Percentiles rank a stretch among this genome's conserved stretches.
Conservation (phyloP, 257 asterid genomes). For the Pogostemon cablin region DNA sequence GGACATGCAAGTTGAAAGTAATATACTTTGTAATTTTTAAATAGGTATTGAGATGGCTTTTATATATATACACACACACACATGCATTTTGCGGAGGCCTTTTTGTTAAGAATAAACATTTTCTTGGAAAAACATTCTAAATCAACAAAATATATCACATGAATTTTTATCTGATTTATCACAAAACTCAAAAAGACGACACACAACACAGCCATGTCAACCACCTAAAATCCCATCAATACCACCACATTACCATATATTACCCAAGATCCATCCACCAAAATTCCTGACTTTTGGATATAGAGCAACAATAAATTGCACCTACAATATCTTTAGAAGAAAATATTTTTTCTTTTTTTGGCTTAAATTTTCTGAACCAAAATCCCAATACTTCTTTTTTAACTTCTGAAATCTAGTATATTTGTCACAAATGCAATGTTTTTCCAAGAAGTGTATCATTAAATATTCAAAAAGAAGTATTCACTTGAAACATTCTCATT, state of each 20-base stretch:
- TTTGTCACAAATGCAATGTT: too few species aligned
- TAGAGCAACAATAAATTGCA: neutral
- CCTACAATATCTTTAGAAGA: neutral
- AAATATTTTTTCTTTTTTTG: too few species aligned
- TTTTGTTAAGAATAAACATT: constrained; percentile 16
- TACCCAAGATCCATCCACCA: neutral
- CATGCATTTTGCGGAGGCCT: neutral
- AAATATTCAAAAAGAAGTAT: too few species aligned
- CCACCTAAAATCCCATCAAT: too few species aligned
- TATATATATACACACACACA: neutral
- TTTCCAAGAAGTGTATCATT: too few species aligned
- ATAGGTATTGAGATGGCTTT: constrained; percentile 1
- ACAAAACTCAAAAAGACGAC: too few species aligned
- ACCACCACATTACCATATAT: too few species aligned
- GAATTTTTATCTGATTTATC: neutral
- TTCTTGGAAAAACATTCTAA: neutral
- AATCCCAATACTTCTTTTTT: too few species aligned
- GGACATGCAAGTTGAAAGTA: constrained; percentile 37
- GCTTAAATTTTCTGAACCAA: too few species aligned
- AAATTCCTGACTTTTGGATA: constrained; percentile 3
- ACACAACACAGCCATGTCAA: too few species aligned
- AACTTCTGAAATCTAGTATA: too few species aligned
- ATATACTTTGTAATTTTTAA: constrained; percentile 7
- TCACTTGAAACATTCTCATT: too few species aligned
- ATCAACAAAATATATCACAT: constrained; percentile 4